Evolutionary conservation across 352 stramenopile genomes (phyloP), one percentile per base, ranked within the genome.

Genomic region (Pythium oligandrum): DNA sequence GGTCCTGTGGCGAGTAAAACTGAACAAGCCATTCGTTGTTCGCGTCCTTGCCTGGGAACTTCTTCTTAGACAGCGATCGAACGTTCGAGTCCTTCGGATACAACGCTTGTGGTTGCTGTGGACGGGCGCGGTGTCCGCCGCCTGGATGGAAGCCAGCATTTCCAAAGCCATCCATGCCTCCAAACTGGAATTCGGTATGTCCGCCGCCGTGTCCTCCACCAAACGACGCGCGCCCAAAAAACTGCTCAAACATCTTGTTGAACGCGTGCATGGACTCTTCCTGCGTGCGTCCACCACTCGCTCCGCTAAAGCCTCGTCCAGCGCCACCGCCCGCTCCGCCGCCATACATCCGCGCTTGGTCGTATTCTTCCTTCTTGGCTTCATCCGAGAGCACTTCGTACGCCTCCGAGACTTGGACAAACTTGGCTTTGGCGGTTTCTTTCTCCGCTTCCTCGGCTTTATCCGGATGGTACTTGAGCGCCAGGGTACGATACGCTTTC

Each of bases 301-400:
- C 30, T 33, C 64, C 57, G 40, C 62, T 63, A 26, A 57, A 53
- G 34, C 66, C 75, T 5, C 61, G 60, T 7, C 51, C 51, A 48
- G 68, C 67, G 6, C 66, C 68, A 10, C 53, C 53, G 8, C 49
- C 51, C 9, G 47, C 55, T 1, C 54, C 59, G 35, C 62, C 69
- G 48, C 65, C 63, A 50, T 79, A 78, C 1, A 57, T 61, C n/a
- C 76, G 70, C 6, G 73, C 76, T 36, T 96, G 70, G 59, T 98
- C 92, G 65, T 97, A 98, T 38, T 94, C 85, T 6, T 91, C 70
- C 40, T 89, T 75, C 68, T 96, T 93, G 11, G 94, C 65, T 43
- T 84, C 66, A 51, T 98, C 92, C 12, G 84, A 95, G 17, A 98
- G 81, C 56, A 97, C 88, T 55, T 96, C 87, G 61, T 97, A 98